A percentile compares a stretch with the other conserved stretches of the same genome.
Conservation (phyloP, 495 filamentous ascomycete genomes). For the Xylaria grammica region DNA sequence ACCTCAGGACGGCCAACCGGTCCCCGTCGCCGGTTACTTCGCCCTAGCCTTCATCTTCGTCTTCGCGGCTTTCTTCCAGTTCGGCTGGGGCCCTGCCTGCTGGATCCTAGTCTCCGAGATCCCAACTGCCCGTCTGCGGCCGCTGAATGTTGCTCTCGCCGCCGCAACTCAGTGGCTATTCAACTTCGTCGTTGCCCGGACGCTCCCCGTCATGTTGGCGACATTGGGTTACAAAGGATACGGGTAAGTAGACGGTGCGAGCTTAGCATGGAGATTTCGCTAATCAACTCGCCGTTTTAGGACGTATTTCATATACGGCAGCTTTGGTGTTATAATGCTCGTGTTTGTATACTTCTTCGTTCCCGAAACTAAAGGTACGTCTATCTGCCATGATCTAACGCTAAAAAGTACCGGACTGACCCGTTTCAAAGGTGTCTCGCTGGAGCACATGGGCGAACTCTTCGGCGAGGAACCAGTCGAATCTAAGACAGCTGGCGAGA, state of each 20-base stretch:
- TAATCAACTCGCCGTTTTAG: conserved; percentile 28
- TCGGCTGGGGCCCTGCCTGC: conserved; percentile 79
- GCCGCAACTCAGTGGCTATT: conserved; percentile 75
- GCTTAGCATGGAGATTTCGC: background rate
- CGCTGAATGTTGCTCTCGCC: conserved; percentile 71
- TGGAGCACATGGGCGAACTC: conserved; percentile 26
- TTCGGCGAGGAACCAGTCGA: conserved; percentile 18
- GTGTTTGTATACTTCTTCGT: conserved; percentile 75
- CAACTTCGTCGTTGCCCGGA: conserved; percentile 71
- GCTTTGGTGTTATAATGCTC: conserved; percentile 70
- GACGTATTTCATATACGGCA: conserved; percentile 61
- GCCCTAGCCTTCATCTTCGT: conserved; percentile 74
- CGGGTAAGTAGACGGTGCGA: conserved; percentile 35
- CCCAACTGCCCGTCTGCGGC: conserved; percentile 71
- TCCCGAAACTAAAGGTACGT: conserved; percentile 72
- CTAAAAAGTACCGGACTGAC: conserved; percentile 32
- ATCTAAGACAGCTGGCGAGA: background rate
- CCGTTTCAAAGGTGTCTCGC: conserved; percentile 33
- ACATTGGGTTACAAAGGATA: conserved; percentile 68
- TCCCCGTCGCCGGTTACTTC: conserved; percentile 59
- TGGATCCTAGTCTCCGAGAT: conserved; percentile 82
- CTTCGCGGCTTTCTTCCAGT: conserved; percentile 78
- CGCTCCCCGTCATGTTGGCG: conserved; percentile 67
- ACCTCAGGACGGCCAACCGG: conserved; percentile 51
- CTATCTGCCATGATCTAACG: conserved; percentile 46